Evolutionary conservation across 805 yeast genomes (phyloP).

Genomic region (Wickerhamiella lipophila): DNA sequence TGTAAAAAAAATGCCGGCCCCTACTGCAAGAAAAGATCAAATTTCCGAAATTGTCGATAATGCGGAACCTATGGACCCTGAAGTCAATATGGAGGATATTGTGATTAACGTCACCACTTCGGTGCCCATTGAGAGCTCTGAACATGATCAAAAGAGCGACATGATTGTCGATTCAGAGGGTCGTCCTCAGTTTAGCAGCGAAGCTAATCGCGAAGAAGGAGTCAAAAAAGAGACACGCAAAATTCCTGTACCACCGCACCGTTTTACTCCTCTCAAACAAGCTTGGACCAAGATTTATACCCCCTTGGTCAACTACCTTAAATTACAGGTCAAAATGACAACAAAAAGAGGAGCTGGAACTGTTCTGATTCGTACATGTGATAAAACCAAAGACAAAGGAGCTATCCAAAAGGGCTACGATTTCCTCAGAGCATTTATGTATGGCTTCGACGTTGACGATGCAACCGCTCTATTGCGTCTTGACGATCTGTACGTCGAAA

Average conservation of each 20-base stretch:
- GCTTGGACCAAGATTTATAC: constrained; percentile 92
- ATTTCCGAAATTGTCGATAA: constrained; percentile 20
- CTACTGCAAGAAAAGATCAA: constrained; percentile 26
- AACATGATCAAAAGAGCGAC: constrained; percentile 21
- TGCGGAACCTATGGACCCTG: constrained; percentile 15
- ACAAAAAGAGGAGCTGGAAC: constrained; percentile 37
- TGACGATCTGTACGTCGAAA: constrained; percentile 92
- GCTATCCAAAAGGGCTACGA: constrained; percentile 98
- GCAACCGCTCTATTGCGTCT: constrained; percentile 87
- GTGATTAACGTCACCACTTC: constrained; percentile 36
- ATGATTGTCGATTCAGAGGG: constrained; percentile 74
- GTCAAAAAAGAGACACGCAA: constrained; percentile 79
- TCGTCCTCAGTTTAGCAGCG: constrained; percentile 74
- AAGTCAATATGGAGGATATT: constrained; percentile 30
- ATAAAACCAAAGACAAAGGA: constrained; percentile 76
- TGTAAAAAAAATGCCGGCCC: constrained; percentile 26
- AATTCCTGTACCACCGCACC: constrained; percentile 89
- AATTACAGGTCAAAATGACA: constrained; percentile 94
- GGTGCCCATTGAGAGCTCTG: constrained; percentile 19
- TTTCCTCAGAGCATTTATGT: constrained; percentile 84
- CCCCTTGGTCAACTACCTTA: constrained; percentile 87
- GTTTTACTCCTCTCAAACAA: constrained; percentile 85
- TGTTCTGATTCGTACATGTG: constrained; percentile 76
- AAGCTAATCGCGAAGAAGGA: constrained; percentile 45
- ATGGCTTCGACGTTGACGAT: constrained; percentile 95